Conservation (phyloP, 306 rosid genomes). For the Prunus dulcis region DNA sequence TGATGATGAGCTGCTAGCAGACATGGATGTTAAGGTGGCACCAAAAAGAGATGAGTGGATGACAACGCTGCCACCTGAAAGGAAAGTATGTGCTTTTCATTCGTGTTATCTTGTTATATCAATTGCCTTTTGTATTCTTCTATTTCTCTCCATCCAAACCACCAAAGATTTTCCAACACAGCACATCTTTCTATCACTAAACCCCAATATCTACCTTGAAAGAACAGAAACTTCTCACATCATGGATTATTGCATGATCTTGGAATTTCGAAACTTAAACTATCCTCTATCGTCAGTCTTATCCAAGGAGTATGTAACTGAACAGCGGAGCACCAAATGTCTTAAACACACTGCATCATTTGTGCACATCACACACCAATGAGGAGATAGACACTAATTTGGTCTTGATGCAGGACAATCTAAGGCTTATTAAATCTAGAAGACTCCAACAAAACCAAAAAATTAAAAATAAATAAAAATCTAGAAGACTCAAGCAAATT, state of each 20-base stretch:
- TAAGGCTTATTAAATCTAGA: too few species aligned
- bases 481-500: too few species aligned
- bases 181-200: too few species aligned
- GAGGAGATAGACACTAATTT: neutral
- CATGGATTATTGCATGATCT: neutral
- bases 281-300: neutral
- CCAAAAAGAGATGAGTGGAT: constrained; percentile 95
- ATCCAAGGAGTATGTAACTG: neutral
- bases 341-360: neutral
- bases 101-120: constrained; percentile 7
- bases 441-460: too few species aligned
- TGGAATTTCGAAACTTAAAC: neutral
- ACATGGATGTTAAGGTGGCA: constrained; percentile 63
- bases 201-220: too few species aligned
- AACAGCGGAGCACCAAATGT: neutral
- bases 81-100: constrained; percentile 50
- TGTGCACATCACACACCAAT: neutral
- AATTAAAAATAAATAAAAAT: too few species aligned
- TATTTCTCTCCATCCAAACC: too few species aligned
- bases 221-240: too few species aligned
- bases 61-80: constrained; percentile 90
- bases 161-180: too few species aligned
- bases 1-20: constrained; percentile 84
- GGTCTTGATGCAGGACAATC: neutral
- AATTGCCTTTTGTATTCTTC: neutral